Base-by-base conservation (phyloP, 1,139 yeast species). In the Geotrichum australiense region DNA sequence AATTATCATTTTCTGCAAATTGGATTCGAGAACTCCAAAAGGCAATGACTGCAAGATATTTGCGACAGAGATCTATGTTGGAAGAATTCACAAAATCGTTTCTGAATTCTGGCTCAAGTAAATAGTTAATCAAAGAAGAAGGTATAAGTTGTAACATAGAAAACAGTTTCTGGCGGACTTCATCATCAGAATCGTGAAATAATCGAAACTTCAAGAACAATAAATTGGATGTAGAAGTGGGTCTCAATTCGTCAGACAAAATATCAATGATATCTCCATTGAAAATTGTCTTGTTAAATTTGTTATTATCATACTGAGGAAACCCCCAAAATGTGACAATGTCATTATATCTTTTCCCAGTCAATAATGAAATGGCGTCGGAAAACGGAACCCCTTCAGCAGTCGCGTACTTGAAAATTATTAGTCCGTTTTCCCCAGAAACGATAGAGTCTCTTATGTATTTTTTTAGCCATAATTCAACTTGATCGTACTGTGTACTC, bases 391-490 rank as follows among this genome's bases (percentile, higher is more conserved):
- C 31, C 16, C 34, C 41, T 22, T 35, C 41, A 28, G 16, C 40
- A 22, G 27, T 20, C 15, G 43, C 46, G 16, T 36, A 32, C 23
- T 37, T 25, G 4, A 21, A 8, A 20, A 36, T 27, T n/a, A 42
- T 42, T 10, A 26, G 31, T 10, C 27, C 29, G 24, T 42, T 37
- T 24, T 42, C 45, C n/a, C 62, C 49, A 53, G 55, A 33, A 61
- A 55, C 22, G 32, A 53, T 42, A 48, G 61, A 52, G 65, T 61
- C 50, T 58, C 66, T 19, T 27, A 53, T 45, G 66, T 50, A 55
- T 62, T 66, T 3, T 43, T 42, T 18, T 26, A 85, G 47, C 93
- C 94, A 84, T 27, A 58, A 53, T 3, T 64, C 51, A 12, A 63
- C 55, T 5, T 52, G n/a, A 3, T 54, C 54, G 5, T 54, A 50